Percentiles rank a stretch among this genome's conserved stretches.
These are phyloP conservation scores for Acacia acuminata DNA, from an alignment of 306 rosid genomes.

Conservation along the genomic window DNA sequence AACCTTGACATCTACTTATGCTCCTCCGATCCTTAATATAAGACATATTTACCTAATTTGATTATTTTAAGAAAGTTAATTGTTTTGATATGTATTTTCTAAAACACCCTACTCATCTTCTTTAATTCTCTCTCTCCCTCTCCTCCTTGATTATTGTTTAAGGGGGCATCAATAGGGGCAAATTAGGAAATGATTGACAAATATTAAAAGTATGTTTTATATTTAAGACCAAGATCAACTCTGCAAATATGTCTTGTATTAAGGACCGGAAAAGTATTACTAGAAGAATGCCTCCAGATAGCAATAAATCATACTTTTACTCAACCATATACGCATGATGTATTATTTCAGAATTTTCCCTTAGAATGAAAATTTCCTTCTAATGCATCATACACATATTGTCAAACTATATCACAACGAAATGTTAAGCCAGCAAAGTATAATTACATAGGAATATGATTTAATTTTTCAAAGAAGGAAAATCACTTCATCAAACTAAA, in stretches of 20 bases:
- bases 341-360: constrained; percentile 8
- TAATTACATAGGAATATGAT: background rate
- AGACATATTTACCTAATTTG: no score
- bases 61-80: no score
- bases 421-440: constrained; percentile 1
- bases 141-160: no score
- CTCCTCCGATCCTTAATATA: no score
- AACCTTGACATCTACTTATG: background rate
- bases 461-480: background rate
- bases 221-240: no score
- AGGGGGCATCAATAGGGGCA: no score
- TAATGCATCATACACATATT: background rate
- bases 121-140: no score
- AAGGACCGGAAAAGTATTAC: background rate
- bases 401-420: constrained; percentile 8
- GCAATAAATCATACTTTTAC: background rate
- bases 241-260: no score
- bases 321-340: constrained; percentile 18
- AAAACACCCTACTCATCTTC: no score
- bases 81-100: no score
- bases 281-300: constrained; percentile 9
- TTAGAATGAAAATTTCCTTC: constrained; percentile 1
- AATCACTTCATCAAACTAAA: background rate
- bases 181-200: no score
- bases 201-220: no score